Percentiles rank a stretch among this genome's conserved stretches.
Evolutionary conservation across 352 stramenopile genomes (phyloP).

Genomic region (Globisporangium megalacanthum): DNA sequence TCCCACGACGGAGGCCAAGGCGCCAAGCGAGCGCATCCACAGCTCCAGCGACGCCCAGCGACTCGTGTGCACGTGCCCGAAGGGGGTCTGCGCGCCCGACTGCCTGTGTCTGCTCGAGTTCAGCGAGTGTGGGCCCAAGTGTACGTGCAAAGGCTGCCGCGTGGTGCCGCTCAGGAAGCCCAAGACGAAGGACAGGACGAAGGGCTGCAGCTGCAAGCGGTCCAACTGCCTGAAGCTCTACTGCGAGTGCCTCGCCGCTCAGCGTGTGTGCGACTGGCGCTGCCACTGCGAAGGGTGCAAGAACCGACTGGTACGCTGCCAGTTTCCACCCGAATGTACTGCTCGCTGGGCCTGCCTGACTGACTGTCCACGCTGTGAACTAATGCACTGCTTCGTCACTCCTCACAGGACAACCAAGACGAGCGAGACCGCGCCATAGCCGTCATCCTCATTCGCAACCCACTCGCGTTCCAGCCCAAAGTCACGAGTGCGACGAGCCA

Average conservation of each 20-base stretch:
- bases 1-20: no score
- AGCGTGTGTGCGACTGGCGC: conserved; percentile 59
- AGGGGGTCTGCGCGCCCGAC: conserved; percentile 29
- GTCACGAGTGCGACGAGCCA: conserved; percentile 74
- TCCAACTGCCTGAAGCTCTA: conserved; percentile 96
- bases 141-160: conserved; percentile 40
- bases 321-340: no score
- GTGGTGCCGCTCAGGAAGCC: conserved; percentile 27
- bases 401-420: conserved; percentile 30
- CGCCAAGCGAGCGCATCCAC: neutral
- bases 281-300: conserved; percentile 85
- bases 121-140: conserved; percentile 27
- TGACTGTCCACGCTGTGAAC: no score
- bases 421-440: conserved; percentile 79
- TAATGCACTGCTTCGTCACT: no score
- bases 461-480: conserved; percentile 93
- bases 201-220: conserved; percentile 95
- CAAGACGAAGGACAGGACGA: conserved; percentile 11
- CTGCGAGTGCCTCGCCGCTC: conserved; percentile 75
- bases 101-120: conserved; percentile 43
- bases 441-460: conserved; percentile 90
- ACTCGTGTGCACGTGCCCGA: conserved; percentile 28
- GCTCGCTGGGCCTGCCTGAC: no score
- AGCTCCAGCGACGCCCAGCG: conserved; percentile 6
- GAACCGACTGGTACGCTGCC: conserved; percentile 32